Evolutionary conservation across 805 yeast species (phyloP).

Genomic region (Ascoidea tarda): DNA sequence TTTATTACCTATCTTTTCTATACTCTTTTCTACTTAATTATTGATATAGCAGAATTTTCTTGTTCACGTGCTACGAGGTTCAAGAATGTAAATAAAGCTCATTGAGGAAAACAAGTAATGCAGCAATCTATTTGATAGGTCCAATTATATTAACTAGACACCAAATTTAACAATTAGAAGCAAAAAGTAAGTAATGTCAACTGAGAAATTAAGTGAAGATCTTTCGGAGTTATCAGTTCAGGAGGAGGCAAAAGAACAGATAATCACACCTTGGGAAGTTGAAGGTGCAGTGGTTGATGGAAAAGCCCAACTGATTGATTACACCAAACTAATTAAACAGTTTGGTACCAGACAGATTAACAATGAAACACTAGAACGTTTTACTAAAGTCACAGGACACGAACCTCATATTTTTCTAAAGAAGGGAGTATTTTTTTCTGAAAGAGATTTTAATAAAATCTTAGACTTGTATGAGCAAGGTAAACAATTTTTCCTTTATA

Average conservation of each 20-base stretch:
- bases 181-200: background rate
- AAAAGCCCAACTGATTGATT: slow-evolving; percentile 78
- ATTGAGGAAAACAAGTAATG: too few species aligned
- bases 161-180: too few species aligned
- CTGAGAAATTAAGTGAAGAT: background rate
- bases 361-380: slow-evolving; percentile 59
- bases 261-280: slow-evolving; percentile 95
- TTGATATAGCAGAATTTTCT: too few species aligned
- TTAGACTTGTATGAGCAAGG: slow-evolving; percentile 87
- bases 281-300: slow-evolving; percentile 98
- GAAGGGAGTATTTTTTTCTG: slow-evolving; percentile 87
- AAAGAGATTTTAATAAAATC: slow-evolving; percentile 68
- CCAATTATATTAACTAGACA: too few species aligned
- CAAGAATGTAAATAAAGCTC: too few species aligned
- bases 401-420: slow-evolving; percentile 83
- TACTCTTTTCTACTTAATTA: too few species aligned
- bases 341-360: slow-evolving; percentile 76
- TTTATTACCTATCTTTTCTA: too few species aligned
- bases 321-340: slow-evolving; percentile 71
- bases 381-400: slow-evolving; percentile 72
- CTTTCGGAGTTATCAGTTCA: background rate
- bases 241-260: slow-evolving; percentile 26
- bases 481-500: slow-evolving; percentile 87
- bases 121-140: too few species aligned
- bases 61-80: too few species aligned